phyloP scores from a whole-genome alignment of 345 rosid species.

The Psidium friedrichsthalianum region DNA sequence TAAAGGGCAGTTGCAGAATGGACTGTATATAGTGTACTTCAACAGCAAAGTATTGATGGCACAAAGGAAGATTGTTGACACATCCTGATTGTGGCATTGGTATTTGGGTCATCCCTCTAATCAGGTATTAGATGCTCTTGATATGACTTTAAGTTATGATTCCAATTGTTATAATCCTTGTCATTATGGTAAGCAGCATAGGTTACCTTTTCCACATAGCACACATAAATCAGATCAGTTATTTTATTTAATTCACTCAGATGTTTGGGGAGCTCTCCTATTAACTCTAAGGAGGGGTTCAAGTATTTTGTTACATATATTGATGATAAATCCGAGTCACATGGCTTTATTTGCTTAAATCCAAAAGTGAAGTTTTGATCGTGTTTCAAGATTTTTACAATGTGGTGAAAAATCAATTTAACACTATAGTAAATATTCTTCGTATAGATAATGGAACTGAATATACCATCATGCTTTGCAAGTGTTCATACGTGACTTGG shows the following conservation, averaged over 20 bases:
- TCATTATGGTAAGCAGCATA: neutral
- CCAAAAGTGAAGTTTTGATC: neutral
- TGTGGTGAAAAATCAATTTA: neutral
- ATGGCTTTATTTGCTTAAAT: neutral
- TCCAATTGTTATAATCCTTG: neutral
- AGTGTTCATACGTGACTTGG: neutral
- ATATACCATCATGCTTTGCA: neutral
- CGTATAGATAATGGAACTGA: neutral
- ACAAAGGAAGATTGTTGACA: too few species aligned
- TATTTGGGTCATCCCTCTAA: too few species aligned
- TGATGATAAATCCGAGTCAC: neutral
- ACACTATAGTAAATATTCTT: neutral
- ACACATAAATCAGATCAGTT: neutral
- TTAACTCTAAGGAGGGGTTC: neutral
- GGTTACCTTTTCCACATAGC: neutral
- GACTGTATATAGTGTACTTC: too few species aligned
- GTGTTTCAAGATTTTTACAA: neutral
- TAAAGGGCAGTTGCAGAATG: too few species aligned
- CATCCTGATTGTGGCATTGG: too few species aligned
- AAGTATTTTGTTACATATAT: neutral
- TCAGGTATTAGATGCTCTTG: too few species aligned
- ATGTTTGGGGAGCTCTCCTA: neutral
- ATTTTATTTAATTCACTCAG: neutral
- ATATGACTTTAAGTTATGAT: neutral
- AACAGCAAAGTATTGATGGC: too few species aligned